phyloP scores from a whole-genome alignment of 805 yeast genomes.

The Vanderwaltozyma verrucispora region DNA sequence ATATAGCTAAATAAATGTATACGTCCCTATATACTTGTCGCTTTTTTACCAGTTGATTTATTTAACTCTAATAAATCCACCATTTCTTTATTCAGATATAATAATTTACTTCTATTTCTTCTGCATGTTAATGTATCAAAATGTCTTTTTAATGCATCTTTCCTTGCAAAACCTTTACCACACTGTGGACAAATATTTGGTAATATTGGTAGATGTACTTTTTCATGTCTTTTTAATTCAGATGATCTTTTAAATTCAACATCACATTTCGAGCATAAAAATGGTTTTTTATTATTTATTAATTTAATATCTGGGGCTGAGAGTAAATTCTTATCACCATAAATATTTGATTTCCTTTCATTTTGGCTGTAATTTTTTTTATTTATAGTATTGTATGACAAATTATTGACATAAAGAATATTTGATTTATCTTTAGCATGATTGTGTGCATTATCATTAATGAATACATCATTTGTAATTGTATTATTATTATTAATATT shows the following conservation, averaged over 20 bases:
- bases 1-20: too few species aligned
- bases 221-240: constrained; percentile 64
- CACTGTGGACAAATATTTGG: constrained; percentile 68
- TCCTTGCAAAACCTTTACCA: constrained; percentile 74
- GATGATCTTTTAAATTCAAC: constrained; percentile 55
- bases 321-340: too few species aligned
- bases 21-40: too few species aligned
- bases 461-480: too few species aligned
- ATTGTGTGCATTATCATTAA: too few species aligned
- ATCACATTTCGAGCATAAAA: constrained; percentile 46
- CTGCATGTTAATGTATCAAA: constrained; percentile 64
- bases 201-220: constrained; percentile 56
- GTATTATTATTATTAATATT: too few species aligned
- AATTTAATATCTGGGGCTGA: too few species aligned
- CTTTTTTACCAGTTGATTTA: not conserved
- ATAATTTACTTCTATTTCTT: constrained; percentile 49
- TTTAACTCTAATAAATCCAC: not conserved
- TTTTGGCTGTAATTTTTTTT: too few species aligned
- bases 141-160: constrained; percentile 72
- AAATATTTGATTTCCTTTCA: too few species aligned
- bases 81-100: constrained; percentile 17
- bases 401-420: too few species aligned
- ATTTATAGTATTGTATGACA: too few species aligned
- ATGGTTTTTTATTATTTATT: constrained; percentile 29
- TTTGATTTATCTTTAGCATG: too few species aligned